phyloP scores from a whole-genome alignment of 129 eudicot genomes.

The Tanacetum coccineum region DNA sequence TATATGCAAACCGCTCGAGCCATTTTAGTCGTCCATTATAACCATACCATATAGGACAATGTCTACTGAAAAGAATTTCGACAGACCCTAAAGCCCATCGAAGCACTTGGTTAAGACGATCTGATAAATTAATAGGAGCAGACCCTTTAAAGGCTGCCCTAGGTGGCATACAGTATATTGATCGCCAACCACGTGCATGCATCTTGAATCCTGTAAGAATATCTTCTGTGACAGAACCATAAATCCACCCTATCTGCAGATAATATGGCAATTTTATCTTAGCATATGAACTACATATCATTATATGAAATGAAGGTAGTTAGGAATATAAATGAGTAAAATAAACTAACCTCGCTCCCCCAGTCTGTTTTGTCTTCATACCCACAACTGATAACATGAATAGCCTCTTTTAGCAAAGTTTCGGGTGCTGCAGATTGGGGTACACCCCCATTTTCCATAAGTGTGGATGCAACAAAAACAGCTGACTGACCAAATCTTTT shows the following conservation, averaged over 20 bases:
- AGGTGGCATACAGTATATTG: slow-evolving; percentile 88
- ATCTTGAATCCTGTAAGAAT: slow-evolving; percentile 96
- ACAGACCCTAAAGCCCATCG: slow-evolving; percentile 99
- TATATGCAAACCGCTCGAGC: slow-evolving; percentile 89
- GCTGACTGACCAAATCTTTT: slow-evolving; percentile 96
- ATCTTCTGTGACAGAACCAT: slow-evolving; percentile 96
- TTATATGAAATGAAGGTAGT: neutral
- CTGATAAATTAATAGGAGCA: slow-evolving; percentile 94
- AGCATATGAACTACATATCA: too few relatives aligned
- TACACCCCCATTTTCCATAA: slow-evolving; percentile 98
- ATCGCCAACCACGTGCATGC: slow-evolving; percentile 99
- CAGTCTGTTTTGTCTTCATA: slow-evolving; percentile 97
- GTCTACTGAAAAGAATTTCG: slow-evolving; percentile 87
- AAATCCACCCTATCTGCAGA: slow-evolving; percentile 96
- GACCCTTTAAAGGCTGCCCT: slow-evolving; percentile 94
- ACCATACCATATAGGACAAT: slow-evolving; percentile 96
- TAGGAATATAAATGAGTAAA: neutral
- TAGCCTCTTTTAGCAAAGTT: slow-evolving; percentile 93
- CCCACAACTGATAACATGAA: slow-evolving; percentile 98
- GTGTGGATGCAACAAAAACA: slow-evolving; percentile 96
- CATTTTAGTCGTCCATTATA: slow-evolving; percentile 79
- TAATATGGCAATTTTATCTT: neutral
- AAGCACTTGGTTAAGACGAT: slow-evolving; percentile 96
- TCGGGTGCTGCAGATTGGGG: slow-evolving; percentile 96
- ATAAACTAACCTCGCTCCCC: slow-evolving; percentile 71